A percentile compares a stretch with the other conserved stretches of the same genome.
phyloP scores from a whole-genome alignment of 805 yeast species.

The Geotrichum ghanense region DNA sequence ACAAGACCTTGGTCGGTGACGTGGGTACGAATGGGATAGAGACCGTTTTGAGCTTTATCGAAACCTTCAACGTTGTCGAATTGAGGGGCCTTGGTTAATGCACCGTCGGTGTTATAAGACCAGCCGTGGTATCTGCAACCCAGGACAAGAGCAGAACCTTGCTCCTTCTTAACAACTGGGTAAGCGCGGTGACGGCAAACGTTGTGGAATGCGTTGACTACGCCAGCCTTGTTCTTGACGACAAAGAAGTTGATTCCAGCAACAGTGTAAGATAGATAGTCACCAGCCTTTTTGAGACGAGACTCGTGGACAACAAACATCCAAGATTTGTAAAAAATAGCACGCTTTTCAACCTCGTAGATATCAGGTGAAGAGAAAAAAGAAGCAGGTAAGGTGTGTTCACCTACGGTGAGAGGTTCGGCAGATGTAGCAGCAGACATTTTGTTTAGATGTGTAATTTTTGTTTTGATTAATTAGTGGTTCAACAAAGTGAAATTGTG shows the following conservation, averaged over 20 bases:
- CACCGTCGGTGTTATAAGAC: constrained; percentile 53
- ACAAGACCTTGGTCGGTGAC: constrained; percentile 45
- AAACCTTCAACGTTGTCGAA: constrained; percentile 50
- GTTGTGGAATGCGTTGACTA: constrained; percentile 49
- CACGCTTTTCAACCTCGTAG: constrained; percentile 46
- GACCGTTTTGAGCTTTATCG: constrained; percentile 41
- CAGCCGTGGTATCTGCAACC: constrained; percentile 59
- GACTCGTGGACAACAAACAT: constrained; percentile 39
- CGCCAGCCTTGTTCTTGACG: constrained; percentile 41
- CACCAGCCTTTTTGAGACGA: constrained; percentile 48
- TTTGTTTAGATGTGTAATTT: no score
- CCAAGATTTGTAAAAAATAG: constrained; percentile 49
- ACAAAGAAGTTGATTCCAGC: constrained; percentile 45
- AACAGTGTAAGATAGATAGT: constrained; percentile 39
- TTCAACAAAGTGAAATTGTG: no score
- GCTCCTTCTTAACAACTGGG: constrained; percentile 47
- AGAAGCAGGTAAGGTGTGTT: constrained; percentile 50
- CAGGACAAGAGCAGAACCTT: constrained; percentile 45
- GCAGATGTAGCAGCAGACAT: constrained; percentile 24
- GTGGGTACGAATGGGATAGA: constrained; percentile 44
- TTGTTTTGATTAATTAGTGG: no score
- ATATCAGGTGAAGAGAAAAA: constrained; percentile 56
- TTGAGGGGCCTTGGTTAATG: constrained; percentile 49
- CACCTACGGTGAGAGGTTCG: constrained; percentile 21
- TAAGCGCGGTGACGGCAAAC: constrained; percentile 57